phyloP scores from a whole-genome alignment of 2,329 filamentous ascomycete species.

The Ophiocordyceps camponoti-floridani region DNA sequence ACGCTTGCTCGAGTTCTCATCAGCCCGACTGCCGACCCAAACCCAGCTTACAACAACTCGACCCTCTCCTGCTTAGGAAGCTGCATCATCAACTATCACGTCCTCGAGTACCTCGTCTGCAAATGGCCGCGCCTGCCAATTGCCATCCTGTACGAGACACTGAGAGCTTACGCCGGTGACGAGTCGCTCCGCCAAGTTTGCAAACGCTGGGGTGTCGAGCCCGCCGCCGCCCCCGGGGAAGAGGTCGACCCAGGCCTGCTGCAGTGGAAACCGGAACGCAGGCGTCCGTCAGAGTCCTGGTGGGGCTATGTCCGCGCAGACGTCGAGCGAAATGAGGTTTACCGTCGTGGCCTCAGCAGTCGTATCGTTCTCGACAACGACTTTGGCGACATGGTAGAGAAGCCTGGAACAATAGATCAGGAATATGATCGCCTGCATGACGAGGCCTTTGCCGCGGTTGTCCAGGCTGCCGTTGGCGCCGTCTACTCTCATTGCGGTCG shows the following conservation, averaged over 20 bases:
- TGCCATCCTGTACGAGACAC: slow-evolving; percentile 68
- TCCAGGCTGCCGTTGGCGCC: slow-evolving; percentile 67
- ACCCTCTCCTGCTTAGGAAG: slow-evolving; percentile 66
- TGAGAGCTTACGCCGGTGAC: slow-evolving; percentile 67
- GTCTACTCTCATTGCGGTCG: slow-evolving; percentile 74
- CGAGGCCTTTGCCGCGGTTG: slow-evolving; percentile 54
- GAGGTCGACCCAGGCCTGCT: slow-evolving; percentile 86
- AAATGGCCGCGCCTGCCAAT: slow-evolving; percentile 84
- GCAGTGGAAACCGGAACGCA: slow-evolving; percentile 47
- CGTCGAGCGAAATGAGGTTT: slow-evolving; percentile 22
- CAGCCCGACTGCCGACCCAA: slow-evolving; percentile 65
- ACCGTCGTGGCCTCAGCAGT: slow-evolving; percentile 53
- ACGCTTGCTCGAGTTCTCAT: slow-evolving; percentile 76
- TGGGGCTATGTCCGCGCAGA: slow-evolving; percentile 37
- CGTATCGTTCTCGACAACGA: slow-evolving; percentile 68
- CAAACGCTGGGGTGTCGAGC: slow-evolving; percentile 80
- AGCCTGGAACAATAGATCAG: slow-evolving; percentile 7
- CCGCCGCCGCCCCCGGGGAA: slow-evolving; percentile 66
- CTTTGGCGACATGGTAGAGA: slow-evolving; percentile 47
- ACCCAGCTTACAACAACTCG: slow-evolving; percentile 73
- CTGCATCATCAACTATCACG: slow-evolving; percentile 75
- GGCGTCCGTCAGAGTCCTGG: slow-evolving; percentile 24
- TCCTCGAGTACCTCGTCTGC: slow-evolving; percentile 72
- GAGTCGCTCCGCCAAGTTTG: slow-evolving; percentile 57
- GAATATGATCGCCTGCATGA: slow-evolving; percentile 49